Base-by-base conservation (phyloP, 2,329 filamentous ascomycete species). In the Zymoseptoria ardabiliae region DNA sequence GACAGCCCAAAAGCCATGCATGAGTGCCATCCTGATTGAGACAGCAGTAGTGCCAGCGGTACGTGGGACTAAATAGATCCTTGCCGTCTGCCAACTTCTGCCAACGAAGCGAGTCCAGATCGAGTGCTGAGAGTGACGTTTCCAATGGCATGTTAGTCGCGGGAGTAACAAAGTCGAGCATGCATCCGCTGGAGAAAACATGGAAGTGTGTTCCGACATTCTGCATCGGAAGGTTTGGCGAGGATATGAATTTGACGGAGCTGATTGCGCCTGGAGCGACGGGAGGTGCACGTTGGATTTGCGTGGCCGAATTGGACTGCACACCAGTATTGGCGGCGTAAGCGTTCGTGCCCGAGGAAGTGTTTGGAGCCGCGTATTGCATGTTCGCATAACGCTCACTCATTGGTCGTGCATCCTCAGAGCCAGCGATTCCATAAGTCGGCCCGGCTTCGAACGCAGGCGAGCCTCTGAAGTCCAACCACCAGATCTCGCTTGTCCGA, bases 21-120 rank as follows among this genome's bases (percentile, higher is more conserved):
- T 96, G 96, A 6, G 94, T 97, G 5, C 93, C 93, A 68, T 96
- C 90, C 61, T 94, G 87, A 71, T 97, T 95, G 76, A 97, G 89
- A 2, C 91, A 96, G 73, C 94, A 97, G 72, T 99, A 99, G 73
- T 97, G 93, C 94, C 94, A 99, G 61, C 93, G 85, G 73, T 94
- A 97, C n/a, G 89, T 90, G 0, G 86, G 80, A 66, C 89, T 89
- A 76, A 97, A 99, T 35, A 99, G 87, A 71, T 99, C 94, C 54
- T 90, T 88, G 3, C 94, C 94, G 69, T 97, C 93, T 1, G 93
- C 94, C 19, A 99, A 81, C 71, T 92, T 95, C 74, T 96, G 91
- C 94, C 94, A 99, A 53, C 92, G 87, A 54, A 97, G 77, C 0
- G 89, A 88, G 59, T 89, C 88, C 10, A 99, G 79, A 68, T 99